phyloP scores from a whole-genome alignment of 163 green algal genomes.

The Scenedesmus sp. region DNA sequence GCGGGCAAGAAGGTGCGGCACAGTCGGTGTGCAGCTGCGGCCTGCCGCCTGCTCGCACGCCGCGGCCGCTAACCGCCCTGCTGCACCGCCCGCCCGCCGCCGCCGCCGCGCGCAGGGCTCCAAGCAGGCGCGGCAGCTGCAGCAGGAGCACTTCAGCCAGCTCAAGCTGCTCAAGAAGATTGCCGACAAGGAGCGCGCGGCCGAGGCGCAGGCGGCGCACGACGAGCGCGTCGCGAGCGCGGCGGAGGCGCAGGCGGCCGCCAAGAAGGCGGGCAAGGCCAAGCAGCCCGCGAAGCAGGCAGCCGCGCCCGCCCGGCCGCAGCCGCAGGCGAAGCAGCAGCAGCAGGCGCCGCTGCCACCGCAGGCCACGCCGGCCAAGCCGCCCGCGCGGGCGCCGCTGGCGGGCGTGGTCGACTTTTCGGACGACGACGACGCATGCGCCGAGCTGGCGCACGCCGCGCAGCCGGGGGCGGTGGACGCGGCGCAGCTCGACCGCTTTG shows the following conservation, averaged over 20 bases:
- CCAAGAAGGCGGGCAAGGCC: no score
- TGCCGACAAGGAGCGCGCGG: slow-evolving; percentile 13
- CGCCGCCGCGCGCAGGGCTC: no score
- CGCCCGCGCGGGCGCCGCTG: no score
- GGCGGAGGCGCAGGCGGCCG: no score
- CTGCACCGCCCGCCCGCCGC: background rate
- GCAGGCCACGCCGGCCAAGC: background rate
- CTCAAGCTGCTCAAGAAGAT: slow-evolving; percentile 44
- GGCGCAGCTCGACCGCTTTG: slow-evolving; percentile 4
- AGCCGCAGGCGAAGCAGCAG: slow-evolving; percentile 13
- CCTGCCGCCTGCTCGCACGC: background rate
- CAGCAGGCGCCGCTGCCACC: background rate
- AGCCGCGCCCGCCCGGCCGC: background rate
- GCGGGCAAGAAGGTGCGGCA: no score
- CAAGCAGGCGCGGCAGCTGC: slow-evolving; percentile 2
- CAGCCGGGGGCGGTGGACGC: background rate
- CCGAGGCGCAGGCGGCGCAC: slow-evolving; percentile 15
- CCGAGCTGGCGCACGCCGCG: background rate
- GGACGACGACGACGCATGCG: slow-evolving; percentile 20
- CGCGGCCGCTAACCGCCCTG: background rate
- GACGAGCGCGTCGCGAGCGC: no score
- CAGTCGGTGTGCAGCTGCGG: no score
- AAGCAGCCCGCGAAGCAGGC: background rate
- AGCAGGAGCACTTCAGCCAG: slow-evolving; percentile 22
- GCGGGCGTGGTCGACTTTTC: slow-evolving; percentile 21